Evolutionary conservation across 78 protist species (phyloP).

Genomic region (Dictyostelium intermedium): DNA sequence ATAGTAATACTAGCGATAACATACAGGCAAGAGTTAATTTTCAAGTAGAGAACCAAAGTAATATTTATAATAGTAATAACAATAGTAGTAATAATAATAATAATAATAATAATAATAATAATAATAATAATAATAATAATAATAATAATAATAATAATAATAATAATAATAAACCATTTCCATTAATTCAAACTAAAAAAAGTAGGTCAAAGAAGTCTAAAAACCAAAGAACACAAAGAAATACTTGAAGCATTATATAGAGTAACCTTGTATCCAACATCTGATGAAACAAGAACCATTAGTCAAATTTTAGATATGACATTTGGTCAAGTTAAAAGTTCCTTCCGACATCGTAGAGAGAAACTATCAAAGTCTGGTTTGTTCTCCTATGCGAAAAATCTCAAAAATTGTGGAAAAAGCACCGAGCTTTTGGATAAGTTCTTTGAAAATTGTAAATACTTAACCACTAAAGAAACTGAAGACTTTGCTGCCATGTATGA

Average conservation of each 20-base stretch:
- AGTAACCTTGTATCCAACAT: background rate
- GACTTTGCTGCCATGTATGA: background rate
- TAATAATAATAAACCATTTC: background rate
- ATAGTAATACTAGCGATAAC: constrained; percentile 18
- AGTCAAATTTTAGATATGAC: background rate
- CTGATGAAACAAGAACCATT: background rate
- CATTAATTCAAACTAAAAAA: background rate
- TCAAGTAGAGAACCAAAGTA: background rate
- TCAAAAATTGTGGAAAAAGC: background rate
- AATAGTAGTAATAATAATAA: too few relatives aligned
- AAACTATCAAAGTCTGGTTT: background rate
- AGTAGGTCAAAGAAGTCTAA: background rate
- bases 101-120: too few relatives aligned
- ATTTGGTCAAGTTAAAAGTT: background rate
- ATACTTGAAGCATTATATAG: background rate
- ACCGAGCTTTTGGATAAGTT: background rate
- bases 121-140: too few relatives aligned
- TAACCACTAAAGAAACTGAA: background rate
- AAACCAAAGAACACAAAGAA: background rate
- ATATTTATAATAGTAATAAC: background rate
- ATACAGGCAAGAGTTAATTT: constrained; percentile 8
- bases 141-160: too few relatives aligned
- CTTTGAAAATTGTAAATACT: background rate
- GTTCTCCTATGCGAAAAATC: background rate
- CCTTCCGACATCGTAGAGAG: background rate